Percentiles rank a stretch among this genome's conserved stretches.
Evolutionary conservation across 805 yeast genomes (phyloP).

Genomic region (Metschnikowia corniflorae): DNA sequence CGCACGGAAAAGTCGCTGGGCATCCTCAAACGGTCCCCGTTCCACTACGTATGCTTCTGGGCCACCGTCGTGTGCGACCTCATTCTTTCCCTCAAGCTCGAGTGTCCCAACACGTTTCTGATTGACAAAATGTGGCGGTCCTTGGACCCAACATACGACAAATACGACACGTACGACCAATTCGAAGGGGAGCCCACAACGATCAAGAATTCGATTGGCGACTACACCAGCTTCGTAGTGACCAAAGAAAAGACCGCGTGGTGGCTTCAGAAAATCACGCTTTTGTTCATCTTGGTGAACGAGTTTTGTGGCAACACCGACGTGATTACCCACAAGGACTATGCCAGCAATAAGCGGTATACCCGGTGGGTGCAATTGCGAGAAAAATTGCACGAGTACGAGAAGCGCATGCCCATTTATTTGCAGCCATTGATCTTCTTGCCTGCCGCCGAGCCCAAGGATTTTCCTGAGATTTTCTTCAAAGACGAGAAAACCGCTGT

Average conservation of each 20-base stretch:
- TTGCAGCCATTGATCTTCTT: constrained; percentile 33
- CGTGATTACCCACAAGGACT: constrained; percentile 28
- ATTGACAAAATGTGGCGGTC: constrained; percentile 30
- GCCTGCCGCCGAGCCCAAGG: constrained; percentile 20
- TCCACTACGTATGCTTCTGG: constrained; percentile 36
- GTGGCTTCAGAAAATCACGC: constrained; percentile 34
- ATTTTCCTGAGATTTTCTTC: constrained; percentile 33
- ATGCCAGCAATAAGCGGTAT: constrained; percentile 21
- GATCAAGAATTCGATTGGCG: constrained; percentile 3
- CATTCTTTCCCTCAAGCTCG: constrained; percentile 31
- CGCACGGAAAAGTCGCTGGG: constrained; percentile 17
- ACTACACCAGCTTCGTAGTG: constrained; percentile 10
- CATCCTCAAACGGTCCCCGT: constrained; percentile 26
- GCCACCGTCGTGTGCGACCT: constrained; percentile 34
- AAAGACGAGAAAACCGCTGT: constrained; percentile 36
- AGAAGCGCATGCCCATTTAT: constrained; percentile 24
- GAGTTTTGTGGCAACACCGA: constrained; percentile 26
- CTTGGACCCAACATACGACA: constrained; percentile 29
- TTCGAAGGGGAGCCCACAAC: constrained; percentile 3
- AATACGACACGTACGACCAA: constrained; percentile 12
- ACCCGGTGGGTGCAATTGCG: constrained; percentile 29
- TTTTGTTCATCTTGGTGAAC: constrained; percentile 26
- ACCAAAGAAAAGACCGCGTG: constrained; percentile 23
- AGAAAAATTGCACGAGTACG: constrained; percentile 26
- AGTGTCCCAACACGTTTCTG: constrained; percentile 31